phyloP scores from a whole-genome alignment of 257 asterid genomes.

The Petrea volubilis region DNA sequence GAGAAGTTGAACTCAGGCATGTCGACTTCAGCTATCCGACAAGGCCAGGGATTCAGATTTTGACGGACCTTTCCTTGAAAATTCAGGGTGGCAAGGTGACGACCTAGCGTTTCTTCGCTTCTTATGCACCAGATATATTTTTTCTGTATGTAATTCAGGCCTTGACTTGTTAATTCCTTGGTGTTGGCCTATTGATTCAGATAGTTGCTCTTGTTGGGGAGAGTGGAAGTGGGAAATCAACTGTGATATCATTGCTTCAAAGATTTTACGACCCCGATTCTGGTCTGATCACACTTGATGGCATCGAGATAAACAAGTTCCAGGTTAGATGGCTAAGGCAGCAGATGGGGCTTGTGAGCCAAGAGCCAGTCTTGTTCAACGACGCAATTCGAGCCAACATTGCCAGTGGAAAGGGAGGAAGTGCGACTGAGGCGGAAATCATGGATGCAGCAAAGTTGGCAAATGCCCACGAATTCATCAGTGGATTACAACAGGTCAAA shows the following conservation, averaged over 20 bases:
- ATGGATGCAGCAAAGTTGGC: constrained; percentile 59
- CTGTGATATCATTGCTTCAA: constrained; percentile 60
- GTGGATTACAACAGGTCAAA: constrained; percentile 49
- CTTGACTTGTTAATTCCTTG: neutral
- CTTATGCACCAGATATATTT: neutral
- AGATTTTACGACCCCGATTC: constrained; percentile 68
- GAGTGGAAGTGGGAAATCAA: constrained; percentile 81
- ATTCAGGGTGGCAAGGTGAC: constrained; percentile 59
- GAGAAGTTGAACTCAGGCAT: constrained; percentile 51
- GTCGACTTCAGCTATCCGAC: constrained; percentile 65
- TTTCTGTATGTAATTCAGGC: neutral
- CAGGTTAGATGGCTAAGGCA: constrained; percentile 68
- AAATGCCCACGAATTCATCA: constrained; percentile 70
- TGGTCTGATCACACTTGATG: constrained; percentile 60
- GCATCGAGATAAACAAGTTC: constrained; percentile 57
- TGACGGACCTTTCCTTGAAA: constrained; percentile 49
- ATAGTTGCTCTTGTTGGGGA: constrained; percentile 73
- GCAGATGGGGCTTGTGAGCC: constrained; percentile 86
- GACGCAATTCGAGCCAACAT: constrained; percentile 73
- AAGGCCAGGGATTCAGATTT: constrained; percentile 54
- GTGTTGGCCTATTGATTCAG: constrained; percentile 44
- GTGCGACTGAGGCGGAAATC: constrained; percentile 59
- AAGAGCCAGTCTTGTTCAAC: constrained; percentile 71
- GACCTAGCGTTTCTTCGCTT: neutral
- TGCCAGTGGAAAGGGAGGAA: constrained; percentile 65